Evolutionary conservation across 2,329 filamentous ascomycete species (phyloP), one percentile per base, ranked within the genome.

Genomic region (Claviceps fusiformis): DNA sequence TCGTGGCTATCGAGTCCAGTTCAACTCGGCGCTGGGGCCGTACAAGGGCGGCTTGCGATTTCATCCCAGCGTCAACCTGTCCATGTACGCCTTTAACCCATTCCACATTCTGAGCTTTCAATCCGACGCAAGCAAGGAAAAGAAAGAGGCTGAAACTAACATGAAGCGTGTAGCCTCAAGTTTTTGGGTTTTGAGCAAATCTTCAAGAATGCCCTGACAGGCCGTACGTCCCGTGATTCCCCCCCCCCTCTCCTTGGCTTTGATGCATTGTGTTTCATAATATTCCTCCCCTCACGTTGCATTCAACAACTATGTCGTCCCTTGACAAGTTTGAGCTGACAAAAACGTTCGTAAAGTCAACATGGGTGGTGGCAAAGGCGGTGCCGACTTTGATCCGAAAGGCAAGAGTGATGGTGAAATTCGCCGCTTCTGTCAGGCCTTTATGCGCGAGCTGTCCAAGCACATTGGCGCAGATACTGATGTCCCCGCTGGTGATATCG

Each of bases 151-250:
- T 5, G 35, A 15, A 37, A 31, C 7, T 53, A 11, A 45, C 17
- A 17, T 57, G 50, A 47, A 3, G 13, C 82, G 29, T 57, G 53
- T 54, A 74, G 73, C 67, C 82, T 98, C 66, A 98, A 98, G 79
- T 97, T 97, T 77, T 81, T 98, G 68, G 93, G 92, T 62, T 97
- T 97, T 67, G 93, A 98, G 83, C 93, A 97, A 78, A 95, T 92
- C 76, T 97, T 97, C 82, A 97, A 97, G 83, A 97, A 97, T 88
- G 93, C 93, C 63, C 78, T 97, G 63, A 97, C 93, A 59, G 93
- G 93, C 68, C 75, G 87, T 91, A 77, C 78, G 87, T 82, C 27
- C 3, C 5, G 11, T 19, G 6, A 17, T 31, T 4, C 44, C 24
- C 44, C 10, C 8, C 19, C 19, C 10, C 27, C 27, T 29, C n/a